Base-by-base conservation (phyloP, 345 rosid genomes). In the Syzygium aqueum region DNA sequence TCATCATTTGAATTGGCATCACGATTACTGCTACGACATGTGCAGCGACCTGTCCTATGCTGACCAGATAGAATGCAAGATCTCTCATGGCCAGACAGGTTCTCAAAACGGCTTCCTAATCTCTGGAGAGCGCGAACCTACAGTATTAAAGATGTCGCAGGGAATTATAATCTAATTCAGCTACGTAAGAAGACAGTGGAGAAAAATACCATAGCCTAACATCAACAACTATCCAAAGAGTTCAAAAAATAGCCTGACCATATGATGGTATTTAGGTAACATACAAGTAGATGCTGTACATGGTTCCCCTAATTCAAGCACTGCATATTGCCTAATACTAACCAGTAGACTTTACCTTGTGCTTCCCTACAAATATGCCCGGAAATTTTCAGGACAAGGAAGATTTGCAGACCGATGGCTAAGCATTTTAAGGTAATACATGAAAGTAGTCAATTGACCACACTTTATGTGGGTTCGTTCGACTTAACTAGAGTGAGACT, bases 81-180 rank as follows among this genome's bases (percentile, higher is more conserved):
- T 86, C 99, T 94, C 89, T 95, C 98, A 89, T 96, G 97, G 84
- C 97, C 93, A 77, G 99, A 93, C 22, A 96, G 93, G 90, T 93
- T 96, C 89, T 97, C 99, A 89, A 95, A 97, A 85, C 98, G 98
- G 89, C 93, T 96, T 90, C 98, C 99, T 83, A 96, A 87, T 90
- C 96, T 93, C 90, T 97, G 99, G 89, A 97, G 99, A 85, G 99
- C 99, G 52, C 97, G 98, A 65, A 95, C 99, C 98, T 96, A 89
- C 28, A 73, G 51, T 83, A 87, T 86, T 85, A 46, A 86, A 80
- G 30, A 53, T 56, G 33, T 80, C 83, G 33, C 65, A 87, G 83
- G 87, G 53, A 49, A 83, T 86, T 84, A 51, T 80, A 56, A 90
- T 86, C 84, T 73, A 46, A 13, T 46, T 56, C 53, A 85, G 56